Evolutionary conservation across 2,329 filamentous ascomycete species (phyloP), one percentile per base, ranked within the genome.

Genomic region (Nemania serpens): DNA sequence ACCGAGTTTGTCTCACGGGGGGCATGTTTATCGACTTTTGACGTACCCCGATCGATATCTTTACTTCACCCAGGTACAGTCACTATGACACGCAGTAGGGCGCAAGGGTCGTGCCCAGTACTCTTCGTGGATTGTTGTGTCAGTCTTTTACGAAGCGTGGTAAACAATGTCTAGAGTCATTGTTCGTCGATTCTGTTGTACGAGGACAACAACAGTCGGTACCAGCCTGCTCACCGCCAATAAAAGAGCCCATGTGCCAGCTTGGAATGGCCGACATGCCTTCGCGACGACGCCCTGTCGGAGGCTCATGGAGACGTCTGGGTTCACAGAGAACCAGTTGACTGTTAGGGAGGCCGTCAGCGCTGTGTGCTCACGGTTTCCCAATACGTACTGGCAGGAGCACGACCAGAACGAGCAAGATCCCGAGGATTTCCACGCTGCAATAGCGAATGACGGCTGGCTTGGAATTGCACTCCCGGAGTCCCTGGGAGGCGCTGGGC

Each of bases 401-500:
- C 88, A 81, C 65, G 91, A 95, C 71, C 84, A 91, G 65, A 81
- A 81, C 5, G 88, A 87, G 64, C 79, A 84, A 60, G 90, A 94
- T 72, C 91, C 91, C 0, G 82, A 84, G 52, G 90, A 92, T 37
- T 87, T 96, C 42, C 91, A 95, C 72, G 84, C 88, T 0, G 89
- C 89, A 0, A 75, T 95, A 9, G 88, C 91, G 7, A 84, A 85
- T 58, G 89, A 88, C 65, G 91, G 91, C 6, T 95, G 90, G 90
- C 83, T 95, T 42, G 91, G 91, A 2, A 93, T 94, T 66, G 90
- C 90, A 0, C 77, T 95, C 3, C 90, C 91, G 0, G 89, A 93
- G 71, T 80, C 84, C 0, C 81, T 92, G 0, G 91, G 91, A 2
- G 91, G 91, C 0, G 83, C 89, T 1, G 90, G 89, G 0, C 76